These are phyloP conservation scores for Torrubiella hemipterigena DNA, from an alignment of 2,329 filamentous ascomycete genomes.

Conservation along the genomic window DNA sequence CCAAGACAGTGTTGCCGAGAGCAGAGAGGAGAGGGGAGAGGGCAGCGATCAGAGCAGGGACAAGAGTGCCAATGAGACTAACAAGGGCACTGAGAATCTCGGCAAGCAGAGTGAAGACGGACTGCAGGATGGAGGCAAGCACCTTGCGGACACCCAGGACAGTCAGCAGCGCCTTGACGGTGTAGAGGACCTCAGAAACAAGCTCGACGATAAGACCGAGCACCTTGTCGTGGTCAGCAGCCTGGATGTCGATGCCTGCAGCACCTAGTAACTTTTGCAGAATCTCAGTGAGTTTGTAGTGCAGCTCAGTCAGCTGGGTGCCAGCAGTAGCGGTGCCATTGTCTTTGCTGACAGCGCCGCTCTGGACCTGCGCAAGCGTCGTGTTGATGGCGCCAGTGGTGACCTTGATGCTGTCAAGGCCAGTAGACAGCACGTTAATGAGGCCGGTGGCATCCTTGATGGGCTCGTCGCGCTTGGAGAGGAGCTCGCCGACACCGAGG, in stretches of 20 bases:
- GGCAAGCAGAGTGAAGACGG: conserved; percentile 14
- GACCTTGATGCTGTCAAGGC: conserved; percentile 4
- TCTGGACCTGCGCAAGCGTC: conserved; percentile 11
- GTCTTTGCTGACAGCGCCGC: conserved; percentile 11
- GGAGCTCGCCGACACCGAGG: conserved; percentile 4
- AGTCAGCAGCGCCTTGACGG: conserved; percentile 3
- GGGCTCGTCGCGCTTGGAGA: conserved; percentile 2
- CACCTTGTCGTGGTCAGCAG: conserved; percentile 13
- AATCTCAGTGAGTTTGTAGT: conserved; percentile 12
- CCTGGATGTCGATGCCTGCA: conserved; percentile 10
- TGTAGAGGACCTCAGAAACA: conserved; percentile 5
- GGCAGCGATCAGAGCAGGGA: conserved; percentile 13
- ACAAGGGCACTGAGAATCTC: conserved; percentile 13
- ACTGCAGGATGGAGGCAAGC: conserved; percentile 14
- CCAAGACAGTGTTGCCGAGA: conserved; percentile 13
- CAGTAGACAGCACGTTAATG: conserved; percentile 2
- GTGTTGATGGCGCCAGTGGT: conserved; percentile 5
- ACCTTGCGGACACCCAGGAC: conserved; percentile 12
- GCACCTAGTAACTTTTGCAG: conserved; percentile 12
- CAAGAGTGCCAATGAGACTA: conserved; percentile 11
- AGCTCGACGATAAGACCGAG: conserved; percentile 11
- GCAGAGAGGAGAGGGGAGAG: conserved; percentile 15
- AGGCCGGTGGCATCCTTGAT: conserved; percentile 2
- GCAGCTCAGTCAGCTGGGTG: conserved; percentile 9
- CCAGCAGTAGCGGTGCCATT: conserved; percentile 8